Evolutionary conservation across 2,329 filamentous ascomycete species (phyloP).

Genomic region (Colletotrichum sp.): DNA sequence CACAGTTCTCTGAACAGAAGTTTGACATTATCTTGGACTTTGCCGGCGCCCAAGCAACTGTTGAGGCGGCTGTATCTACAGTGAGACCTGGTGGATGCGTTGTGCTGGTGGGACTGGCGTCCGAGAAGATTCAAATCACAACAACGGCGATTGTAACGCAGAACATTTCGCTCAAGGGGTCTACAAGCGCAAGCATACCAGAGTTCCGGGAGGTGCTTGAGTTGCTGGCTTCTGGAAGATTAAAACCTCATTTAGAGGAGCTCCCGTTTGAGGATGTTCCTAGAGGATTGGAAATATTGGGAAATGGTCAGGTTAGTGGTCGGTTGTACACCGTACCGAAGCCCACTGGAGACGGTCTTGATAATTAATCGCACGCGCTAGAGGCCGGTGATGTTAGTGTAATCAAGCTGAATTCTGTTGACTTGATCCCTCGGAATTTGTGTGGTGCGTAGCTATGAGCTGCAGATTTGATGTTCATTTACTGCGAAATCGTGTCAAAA

Average conservation of each 20-base stretch:
- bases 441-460: background rate
- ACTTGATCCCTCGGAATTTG: background rate
- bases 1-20: background rate
- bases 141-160: background rate
- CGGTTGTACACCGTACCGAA: background rate
- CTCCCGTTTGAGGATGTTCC: background rate
- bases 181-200: background rate
- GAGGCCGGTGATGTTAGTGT: background rate
- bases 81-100: conserved; percentile 9
- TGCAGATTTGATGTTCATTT: background rate
- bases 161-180: background rate
- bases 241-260: background rate
- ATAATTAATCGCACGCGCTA: background rate
- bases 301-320: background rate
- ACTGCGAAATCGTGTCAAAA: background rate
- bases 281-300: background rate
- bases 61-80: background rate
- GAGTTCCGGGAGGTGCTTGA: background rate
- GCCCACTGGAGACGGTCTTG: background rate
- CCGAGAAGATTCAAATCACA: background rate
- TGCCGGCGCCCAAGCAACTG: background rate
- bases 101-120: conserved; percentile 8
- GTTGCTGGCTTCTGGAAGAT: background rate
- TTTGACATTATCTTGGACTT: conserved; percentile 17
- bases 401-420: background rate